Conservation (phyloP, 1,284 basidiomycete genomes). For the Ceratobasidium sp. region DNA sequence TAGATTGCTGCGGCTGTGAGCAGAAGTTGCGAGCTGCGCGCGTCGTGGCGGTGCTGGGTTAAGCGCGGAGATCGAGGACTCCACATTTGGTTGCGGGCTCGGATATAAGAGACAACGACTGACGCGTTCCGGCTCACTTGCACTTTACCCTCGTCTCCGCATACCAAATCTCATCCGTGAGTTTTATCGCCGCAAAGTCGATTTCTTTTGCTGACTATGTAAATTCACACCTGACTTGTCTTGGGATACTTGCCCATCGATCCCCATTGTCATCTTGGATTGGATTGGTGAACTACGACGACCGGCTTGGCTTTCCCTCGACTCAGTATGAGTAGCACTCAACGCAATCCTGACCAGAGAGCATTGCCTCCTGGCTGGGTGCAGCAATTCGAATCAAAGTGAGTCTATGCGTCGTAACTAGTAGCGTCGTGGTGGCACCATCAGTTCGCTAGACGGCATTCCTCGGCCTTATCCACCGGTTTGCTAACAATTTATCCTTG, state of each 20-base stretch:
- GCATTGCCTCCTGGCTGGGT: slow-evolving; percentile 68
- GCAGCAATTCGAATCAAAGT: slow-evolving; percentile 76
- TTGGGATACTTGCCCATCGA: background rate
- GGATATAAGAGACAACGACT: background rate
- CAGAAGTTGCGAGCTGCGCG: background rate
- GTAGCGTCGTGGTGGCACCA: slow-evolving; percentile 37
- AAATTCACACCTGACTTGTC: background rate
- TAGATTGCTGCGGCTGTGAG: too few species aligned
- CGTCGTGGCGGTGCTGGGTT: background rate
- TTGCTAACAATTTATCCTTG: slow-evolving; percentile 51
- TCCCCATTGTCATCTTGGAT: background rate
- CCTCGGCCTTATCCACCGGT: background rate
- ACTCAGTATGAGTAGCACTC: slow-evolving; percentile 3
- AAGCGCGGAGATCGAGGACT: background rate
- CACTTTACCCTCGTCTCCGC: slow-evolving; percentile 6
- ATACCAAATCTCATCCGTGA: slow-evolving; percentile 8
- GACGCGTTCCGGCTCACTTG: background rate
- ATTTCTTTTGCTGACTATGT: background rate
- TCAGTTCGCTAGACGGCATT: slow-evolving; percentile 48
- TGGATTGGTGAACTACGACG: background rate
- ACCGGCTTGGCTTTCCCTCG: background rate
- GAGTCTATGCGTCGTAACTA: slow-evolving; percentile 53
- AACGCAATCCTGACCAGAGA: slow-evolving; percentile 44
- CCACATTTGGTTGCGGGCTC: background rate
- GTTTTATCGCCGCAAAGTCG: background rate